Conservation (phyloP, 495 filamentous ascomycete genomes). For the Penicillium angulare region DNA sequence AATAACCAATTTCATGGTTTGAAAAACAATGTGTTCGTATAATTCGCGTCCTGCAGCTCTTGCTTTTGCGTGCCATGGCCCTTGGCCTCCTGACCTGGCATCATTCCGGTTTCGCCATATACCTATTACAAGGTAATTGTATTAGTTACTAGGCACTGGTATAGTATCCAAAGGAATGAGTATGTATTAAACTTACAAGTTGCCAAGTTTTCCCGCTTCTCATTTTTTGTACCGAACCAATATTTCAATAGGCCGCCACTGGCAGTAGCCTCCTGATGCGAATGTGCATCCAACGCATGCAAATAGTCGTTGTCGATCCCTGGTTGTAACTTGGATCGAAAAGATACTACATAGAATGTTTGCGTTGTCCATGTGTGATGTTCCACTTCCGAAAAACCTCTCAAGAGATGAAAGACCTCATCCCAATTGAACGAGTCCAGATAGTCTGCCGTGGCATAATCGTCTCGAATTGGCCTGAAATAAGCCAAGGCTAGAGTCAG, state of each 20-base stretch:
- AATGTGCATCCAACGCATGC: conserved; percentile 65
- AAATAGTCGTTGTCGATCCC: conserved; percentile 61
- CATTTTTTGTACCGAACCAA: conserved; percentile 74
- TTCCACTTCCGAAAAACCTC: conserved; percentile 32
- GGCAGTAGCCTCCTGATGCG: conserved; percentile 72
- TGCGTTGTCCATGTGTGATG: conserved; percentile 59
- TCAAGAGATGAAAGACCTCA: conserved; percentile 56
- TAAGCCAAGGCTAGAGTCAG: conserved; percentile 68
- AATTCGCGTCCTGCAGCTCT: conserved; percentile 32
- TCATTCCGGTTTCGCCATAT: conserved; percentile 71
- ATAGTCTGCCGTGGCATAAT: conserved; percentile 78
- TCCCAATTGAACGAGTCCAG: conserved; percentile 75
- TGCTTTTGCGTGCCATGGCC: conserved; percentile 51
- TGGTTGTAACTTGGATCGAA: conserved; percentile 66
- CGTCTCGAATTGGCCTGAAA: conserved; percentile 57
- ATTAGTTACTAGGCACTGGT: too few species aligned
- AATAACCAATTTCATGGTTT: conserved; percentile 61
- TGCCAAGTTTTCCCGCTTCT: conserved; percentile 63
- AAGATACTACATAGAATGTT: conserved; percentile 79
- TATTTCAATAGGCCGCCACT: conserved; percentile 88
- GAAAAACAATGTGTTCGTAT: conserved; percentile 56
- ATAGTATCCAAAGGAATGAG: too few species aligned
- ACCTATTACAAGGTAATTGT: conserved; percentile 30
- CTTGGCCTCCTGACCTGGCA: conserved; percentile 64
- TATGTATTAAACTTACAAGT: conserved; percentile 52